Evolutionary conservation across 345 rosid species (phyloP), one percentile per base, ranked within the genome.

Genomic region (Syzygium oleosum): DNA sequence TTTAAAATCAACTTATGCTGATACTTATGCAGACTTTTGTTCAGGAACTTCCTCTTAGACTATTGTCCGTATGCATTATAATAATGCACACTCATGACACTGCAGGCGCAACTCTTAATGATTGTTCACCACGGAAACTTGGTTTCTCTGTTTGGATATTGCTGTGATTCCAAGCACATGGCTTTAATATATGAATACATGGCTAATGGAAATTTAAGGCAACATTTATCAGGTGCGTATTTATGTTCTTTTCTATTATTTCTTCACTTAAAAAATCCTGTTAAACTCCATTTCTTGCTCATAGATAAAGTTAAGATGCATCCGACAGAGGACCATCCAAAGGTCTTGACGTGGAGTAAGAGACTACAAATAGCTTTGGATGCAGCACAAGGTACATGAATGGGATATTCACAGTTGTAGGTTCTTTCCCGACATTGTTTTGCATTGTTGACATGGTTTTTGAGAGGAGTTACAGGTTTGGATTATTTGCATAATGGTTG

Each of bases 151-250:
- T 65, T 91, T 15, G 94, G 94, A 13, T 92, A 85, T 80, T 91
- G 92, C 31, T n/a, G 88, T 78, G 92, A 92, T 51, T 88, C n/a
- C 19, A 86, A 86, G n/a, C 90, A 90, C 61, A 84, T 92, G 86
- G 94, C 89, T 61, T 88, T 95, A 27, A 85, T 95, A 25, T 94
- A 94, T 79, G 96, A 92, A 91, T 92, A 85, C 89, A 91, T 91
- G 92, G 87, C 89, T 13, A 86, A 89, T 73, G 92, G 94, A 84
- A 78, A 90, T 83, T 86, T 92, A 52, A 51, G 84, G 46, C 38
- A 88, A 12, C 85, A 87, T 87, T 78, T 92, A 21, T 90, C 92
- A 87, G 89, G 92, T 91, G 25, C 9, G 19, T 52, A 5, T 14
- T 52, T 52, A 14, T 52, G 17, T 52, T 14, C 19, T 52, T 0